A percentile compares a stretch with the other conserved stretches of the same genome.
Conservation (phyloP, 129 eudicot genomes). For the Ambrosia trifida region DNA sequence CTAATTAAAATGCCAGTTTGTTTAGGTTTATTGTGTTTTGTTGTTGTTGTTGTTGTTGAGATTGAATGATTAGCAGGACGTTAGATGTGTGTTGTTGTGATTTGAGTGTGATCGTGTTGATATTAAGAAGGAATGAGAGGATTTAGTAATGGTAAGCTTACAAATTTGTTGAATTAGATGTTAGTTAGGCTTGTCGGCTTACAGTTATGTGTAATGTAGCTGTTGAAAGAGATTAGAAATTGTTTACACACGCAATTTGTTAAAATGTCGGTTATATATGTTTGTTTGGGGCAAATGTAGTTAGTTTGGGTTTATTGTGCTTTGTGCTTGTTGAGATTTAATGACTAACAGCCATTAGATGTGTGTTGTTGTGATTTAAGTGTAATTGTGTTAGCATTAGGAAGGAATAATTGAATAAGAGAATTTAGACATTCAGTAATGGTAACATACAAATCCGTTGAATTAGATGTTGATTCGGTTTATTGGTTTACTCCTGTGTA, state of each 20-base stretch:
- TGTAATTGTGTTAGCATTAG: too few species aligned
- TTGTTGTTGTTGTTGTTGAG: slow-evolving; percentile 18
- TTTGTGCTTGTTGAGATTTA: too few species aligned
- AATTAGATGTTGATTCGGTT: slow-evolving; percentile 13
- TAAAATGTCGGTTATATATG: too few species aligned
- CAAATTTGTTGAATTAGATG: neutral
- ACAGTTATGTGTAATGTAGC: slow-evolving; percentile 38
- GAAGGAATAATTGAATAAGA: too few species aligned
- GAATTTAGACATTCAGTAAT: neutral
- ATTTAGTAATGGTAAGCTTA: neutral
- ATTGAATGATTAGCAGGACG: neutral
- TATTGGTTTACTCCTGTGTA: slow-evolving; percentile 3
- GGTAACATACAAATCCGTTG: neutral
- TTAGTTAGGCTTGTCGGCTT: slow-evolving; percentile 6
- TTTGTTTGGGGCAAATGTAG: too few species aligned
- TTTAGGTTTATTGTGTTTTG: neutral
- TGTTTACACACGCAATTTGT: too few species aligned
- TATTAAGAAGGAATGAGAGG: slow-evolving; percentile 10
- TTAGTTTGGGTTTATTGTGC: too few species aligned
- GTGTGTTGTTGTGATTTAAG: too few species aligned
- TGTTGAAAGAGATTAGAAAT: slow-evolving; percentile 74
- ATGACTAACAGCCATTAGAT: too few species aligned
- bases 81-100: neutral
- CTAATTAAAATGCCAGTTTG: too few species aligned
- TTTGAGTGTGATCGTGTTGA: slow-evolving; percentile 3